phyloP scores from a whole-genome alignment of 2,329 filamentous ascomycete genomes.

The Verticillium nonalfalfae region DNA sequence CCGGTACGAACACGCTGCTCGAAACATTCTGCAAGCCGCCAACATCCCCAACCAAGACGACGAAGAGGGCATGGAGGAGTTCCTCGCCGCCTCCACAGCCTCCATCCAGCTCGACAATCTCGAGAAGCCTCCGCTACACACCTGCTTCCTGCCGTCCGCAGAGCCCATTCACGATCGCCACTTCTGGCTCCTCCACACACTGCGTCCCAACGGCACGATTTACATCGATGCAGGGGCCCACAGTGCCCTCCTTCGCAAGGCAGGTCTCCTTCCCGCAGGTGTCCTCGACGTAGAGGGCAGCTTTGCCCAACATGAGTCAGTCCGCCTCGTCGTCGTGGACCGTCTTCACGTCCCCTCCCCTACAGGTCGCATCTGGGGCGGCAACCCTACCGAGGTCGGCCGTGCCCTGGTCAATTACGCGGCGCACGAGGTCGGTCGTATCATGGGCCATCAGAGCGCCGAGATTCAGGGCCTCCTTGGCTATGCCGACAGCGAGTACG shows the following conservation, averaged over 20 bases:
- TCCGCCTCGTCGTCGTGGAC: conserved; percentile 76
- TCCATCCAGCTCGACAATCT: conserved; percentile 31
- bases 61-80: conserved; percentile 18
- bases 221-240: conserved; percentile 92
- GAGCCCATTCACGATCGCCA: conserved; percentile 87
- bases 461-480: conserved; percentile 78
- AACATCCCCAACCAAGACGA: conserved; percentile 11
- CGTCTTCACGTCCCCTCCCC: conserved; percentile 32
- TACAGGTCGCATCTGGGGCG: conserved; percentile 40
- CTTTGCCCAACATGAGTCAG: conserved; percentile 90
- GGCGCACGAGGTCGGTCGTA: conserved; percentile 73
- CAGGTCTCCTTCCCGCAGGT: conserved; percentile 84
- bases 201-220: conserved; percentile 81
- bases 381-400: conserved; percentile 66
- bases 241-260: conserved; percentile 72
- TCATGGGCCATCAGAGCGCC: conserved; percentile 76
- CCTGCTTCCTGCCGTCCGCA: conserved; percentile 79
- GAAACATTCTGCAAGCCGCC: conserved; percentile 16
- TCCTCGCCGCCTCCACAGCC: conserved; percentile 31
- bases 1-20: conserved; percentile 61
- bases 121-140: conserved; percentile 66
- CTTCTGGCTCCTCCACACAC: conserved; percentile 94
- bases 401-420: conserved; percentile 90
- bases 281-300: conserved; percentile 82
- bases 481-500: conserved; percentile 92